Base-by-base conservation (phyloP, 2,329 filamentous ascomycete species). In the Aspergillus pseudoviridinutans region DNA sequence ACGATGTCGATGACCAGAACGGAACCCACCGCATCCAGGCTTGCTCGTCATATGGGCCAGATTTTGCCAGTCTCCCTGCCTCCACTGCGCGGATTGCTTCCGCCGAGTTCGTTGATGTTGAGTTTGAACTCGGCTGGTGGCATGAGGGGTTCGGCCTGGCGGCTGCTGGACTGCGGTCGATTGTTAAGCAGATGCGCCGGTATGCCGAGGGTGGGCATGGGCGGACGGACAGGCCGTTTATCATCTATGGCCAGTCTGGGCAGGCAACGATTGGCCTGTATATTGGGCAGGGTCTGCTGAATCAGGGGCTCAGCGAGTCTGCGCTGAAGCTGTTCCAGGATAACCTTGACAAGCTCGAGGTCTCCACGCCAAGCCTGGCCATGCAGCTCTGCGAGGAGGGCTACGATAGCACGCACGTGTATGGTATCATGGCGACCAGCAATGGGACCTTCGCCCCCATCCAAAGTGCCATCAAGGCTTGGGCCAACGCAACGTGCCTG, bases 371-470 rank as follows among this genome's bases (percentile, higher is more conserved):
- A 1, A 69, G 61, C 49, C 42, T 76, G 52, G 72, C 70, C 27
- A 72, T 76, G 64, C 73, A 77, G 64, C 70, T 76, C 46, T 77
- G 74, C 57, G 64, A 62, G 8, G 51, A 66, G 1, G 56, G 55
- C 54, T 69, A 68, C 54, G 68, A 70, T 52, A 66, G 62, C 47
- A 59, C 64, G 4, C 74, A 75, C 57, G 66, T 66, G 29, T 72
- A 76, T 59, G 73, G 74, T 20, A 55, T 74, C 35, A 62, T 72
- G 24, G 68, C 68, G 7, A 64, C 68, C 5, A 72, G 66, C 60
- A 70, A 72, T 54, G 68, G 55, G 8, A 71, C 65, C 1, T 76
- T 75, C 51, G 35, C 57, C 12, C 60, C 66, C 6, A 64, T 74
- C 20, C 71, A 76, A 41, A 35, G 12, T 14, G 53, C 55, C 8